Evolutionary conservation across 306 rosid genomes (phyloP).

Genomic region (Benincasa hispida): DNA sequence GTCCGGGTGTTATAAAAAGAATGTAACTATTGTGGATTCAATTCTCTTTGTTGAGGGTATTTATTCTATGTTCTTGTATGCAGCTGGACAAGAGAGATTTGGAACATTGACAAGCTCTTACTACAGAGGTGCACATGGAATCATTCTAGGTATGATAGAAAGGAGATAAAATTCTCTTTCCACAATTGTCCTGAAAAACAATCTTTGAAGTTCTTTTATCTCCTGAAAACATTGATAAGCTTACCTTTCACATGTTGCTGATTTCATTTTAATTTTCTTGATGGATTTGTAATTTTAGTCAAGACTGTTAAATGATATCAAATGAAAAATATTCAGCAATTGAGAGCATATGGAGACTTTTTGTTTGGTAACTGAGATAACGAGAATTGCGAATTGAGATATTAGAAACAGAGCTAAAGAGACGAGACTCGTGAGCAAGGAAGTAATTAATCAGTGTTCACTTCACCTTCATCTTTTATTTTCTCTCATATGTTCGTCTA

Average conservation of each 20-base stretch:
- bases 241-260: not conserved
- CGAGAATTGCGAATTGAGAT: not conserved
- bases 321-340: not conserved
- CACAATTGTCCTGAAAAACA: not conserved
- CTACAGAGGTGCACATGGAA: slow-evolving; percentile 96
- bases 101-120: slow-evolving; percentile 84
- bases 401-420: not conserved
- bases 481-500: not conserved
- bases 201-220: not conserved
- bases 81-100: slow-evolving; percentile 99
- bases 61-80: slow-evolving; percentile 5
- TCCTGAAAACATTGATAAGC: not conserved
- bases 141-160: slow-evolving; percentile 58
- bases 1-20: not conserved
- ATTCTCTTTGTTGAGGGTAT: not conserved
- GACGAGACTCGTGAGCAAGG: not conserved
- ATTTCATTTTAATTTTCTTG: not conserved
- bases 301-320: not conserved
- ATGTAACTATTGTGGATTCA: not conserved
- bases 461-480: not conserved
- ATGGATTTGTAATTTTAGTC: not conserved
- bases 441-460: not conserved
- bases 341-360: not conserved
- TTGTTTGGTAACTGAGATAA: not conserved
- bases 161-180: not conserved